Percentiles rank a stretch among this genome's conserved stretches.
These are phyloP conservation scores for Exophiala mesophila DNA, from an alignment of 2,329 filamentous ascomycete genomes.

Conservation along the genomic window DNA sequence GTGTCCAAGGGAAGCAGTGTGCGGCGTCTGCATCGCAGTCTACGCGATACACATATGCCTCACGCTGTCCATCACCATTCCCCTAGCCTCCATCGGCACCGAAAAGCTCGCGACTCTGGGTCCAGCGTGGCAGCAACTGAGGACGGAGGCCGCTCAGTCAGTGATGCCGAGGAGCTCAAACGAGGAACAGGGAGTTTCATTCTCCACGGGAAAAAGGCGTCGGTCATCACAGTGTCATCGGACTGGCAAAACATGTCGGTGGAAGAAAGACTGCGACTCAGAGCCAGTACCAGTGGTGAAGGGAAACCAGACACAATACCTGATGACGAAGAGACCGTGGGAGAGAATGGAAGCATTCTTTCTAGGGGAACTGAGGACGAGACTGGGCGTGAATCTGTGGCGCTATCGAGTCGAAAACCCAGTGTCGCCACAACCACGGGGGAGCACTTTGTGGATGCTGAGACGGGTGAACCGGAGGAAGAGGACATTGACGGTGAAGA, in stretches of 20 bases:
- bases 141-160: constrained; percentile 43
- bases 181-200: constrained; percentile 86
- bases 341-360: constrained; percentile 7
- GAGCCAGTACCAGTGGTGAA: constrained; percentile 38
- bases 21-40: constrained; percentile 78
- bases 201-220: constrained; percentile 95
- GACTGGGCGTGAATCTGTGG: constrained; percentile 6
- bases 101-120: constrained; percentile 69
- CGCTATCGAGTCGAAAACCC: constrained; percentile 12
- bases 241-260: constrained; percentile 75
- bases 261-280: constrained; percentile 65
- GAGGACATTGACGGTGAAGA: neutral
- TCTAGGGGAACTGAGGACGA: constrained; percentile 8
- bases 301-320: neutral
- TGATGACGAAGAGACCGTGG: constrained; percentile 11
- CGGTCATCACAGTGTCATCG: constrained; percentile 91
- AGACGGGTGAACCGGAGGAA: constrained; percentile 12
- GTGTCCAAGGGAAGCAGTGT: constrained; percentile 62
- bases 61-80: constrained; percentile 43
- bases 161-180: constrained; percentile 64
- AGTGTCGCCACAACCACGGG: constrained; percentile 18
- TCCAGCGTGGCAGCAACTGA: constrained; percentile 54
- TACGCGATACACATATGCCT: constrained; percentile 60
- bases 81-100: constrained; percentile 61
- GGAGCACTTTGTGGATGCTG: constrained; percentile 23